Evolutionary conservation across 495 filamentous ascomycete genomes (phyloP).

Genomic region (Penicillium malachiteum): DNA sequence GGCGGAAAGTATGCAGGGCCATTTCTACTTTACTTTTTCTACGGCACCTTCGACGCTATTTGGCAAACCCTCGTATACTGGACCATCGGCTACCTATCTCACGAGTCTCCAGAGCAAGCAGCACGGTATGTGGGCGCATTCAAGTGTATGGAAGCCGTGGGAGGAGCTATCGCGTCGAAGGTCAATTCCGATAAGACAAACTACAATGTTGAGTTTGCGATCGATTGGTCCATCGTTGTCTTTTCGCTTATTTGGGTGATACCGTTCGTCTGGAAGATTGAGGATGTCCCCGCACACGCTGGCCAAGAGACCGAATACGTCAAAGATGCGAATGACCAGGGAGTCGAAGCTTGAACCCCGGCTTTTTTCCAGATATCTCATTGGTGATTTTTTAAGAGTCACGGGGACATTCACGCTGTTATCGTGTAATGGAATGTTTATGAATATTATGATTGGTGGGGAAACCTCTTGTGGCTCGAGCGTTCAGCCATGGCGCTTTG

Average conservation of each 20-base stretch:
- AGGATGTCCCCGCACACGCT: neutral
- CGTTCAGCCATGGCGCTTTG: too few relatives aligned
- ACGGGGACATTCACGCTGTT: too few relatives aligned
- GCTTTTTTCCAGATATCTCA: neutral
- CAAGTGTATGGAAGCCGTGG: constrained; percentile 7
- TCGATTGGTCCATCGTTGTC: neutral
- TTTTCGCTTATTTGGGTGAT: neutral
- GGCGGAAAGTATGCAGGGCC: neutral
- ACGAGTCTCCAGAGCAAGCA: constrained; percentile 9
- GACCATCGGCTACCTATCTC: constrained; percentile 9
- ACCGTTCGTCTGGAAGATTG: neutral
- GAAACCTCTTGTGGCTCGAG: too few relatives aligned
- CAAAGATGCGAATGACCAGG: neutral
- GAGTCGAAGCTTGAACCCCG: neutral
- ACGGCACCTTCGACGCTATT: constrained; percentile 8
- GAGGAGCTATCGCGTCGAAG: constrained; percentile 9
- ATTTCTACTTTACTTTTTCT: constrained; percentile 8
- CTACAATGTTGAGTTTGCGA: constrained; percentile 4
- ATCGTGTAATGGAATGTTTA: too few relatives aligned
- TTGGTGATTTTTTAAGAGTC: too few relatives aligned
- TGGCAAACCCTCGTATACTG: constrained; percentile 12
- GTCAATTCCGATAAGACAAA: constrained; percentile 7
- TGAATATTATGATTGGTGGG: too few relatives aligned
- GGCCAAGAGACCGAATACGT: neutral
- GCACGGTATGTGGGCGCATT: constrained; percentile 11